These are phyloP conservation scores for Byssothecium circinans DNA, from an alignment of 2,329 filamentous ascomycete species.

Conservation along the genomic window DNA sequence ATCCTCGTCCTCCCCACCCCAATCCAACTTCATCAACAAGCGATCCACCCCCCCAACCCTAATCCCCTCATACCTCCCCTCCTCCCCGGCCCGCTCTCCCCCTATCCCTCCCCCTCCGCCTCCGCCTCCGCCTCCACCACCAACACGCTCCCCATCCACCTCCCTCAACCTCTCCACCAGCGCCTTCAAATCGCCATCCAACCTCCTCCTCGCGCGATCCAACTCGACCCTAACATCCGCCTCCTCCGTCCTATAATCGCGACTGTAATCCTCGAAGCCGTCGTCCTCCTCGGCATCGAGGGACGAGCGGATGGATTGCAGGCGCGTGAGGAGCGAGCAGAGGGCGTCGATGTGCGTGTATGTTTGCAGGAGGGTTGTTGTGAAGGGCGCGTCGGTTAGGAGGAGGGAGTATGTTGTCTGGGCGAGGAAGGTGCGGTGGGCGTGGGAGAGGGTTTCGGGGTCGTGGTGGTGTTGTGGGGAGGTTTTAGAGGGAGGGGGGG, in stretches of 20 bases:
- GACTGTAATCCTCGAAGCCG: slow-evolving; percentile 65
- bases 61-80: slow-evolving; percentile 66
- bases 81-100: slow-evolving; percentile 23
- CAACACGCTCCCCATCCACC: slow-evolving; percentile 59
- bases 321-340: slow-evolving; percentile 72
- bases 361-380: slow-evolving; percentile 65
- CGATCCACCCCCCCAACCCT: slow-evolving; percentile 80
- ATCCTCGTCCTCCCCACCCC: slow-evolving; percentile 44
- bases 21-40: slow-evolving; percentile 88
- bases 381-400: slow-evolving; percentile 65
- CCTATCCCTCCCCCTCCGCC: slow-evolving; percentile 14
- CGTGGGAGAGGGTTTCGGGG: slow-evolving; percentile 79
- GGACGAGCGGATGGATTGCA: slow-evolving; percentile 75
- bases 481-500: background rate
- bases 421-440: slow-evolving; percentile 75
- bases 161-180: slow-evolving; percentile 59
- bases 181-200: slow-evolving; percentile 68
- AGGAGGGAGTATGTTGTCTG: slow-evolving; percentile 68
- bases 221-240: slow-evolving; percentile 66
- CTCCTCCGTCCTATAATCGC: slow-evolving; percentile 68
- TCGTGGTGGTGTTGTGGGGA: slow-evolving; percentile 60
- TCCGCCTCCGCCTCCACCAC: slow-evolving; percentile 22
- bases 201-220: slow-evolving; percentile 61
- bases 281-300: slow-evolving; percentile 81
- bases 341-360: slow-evolving; percentile 79